Evolutionary conservation across 257 asterid genomes (phyloP), one percentile per base, ranked within the genome.

Genomic region (Solanum piurae): DNA sequence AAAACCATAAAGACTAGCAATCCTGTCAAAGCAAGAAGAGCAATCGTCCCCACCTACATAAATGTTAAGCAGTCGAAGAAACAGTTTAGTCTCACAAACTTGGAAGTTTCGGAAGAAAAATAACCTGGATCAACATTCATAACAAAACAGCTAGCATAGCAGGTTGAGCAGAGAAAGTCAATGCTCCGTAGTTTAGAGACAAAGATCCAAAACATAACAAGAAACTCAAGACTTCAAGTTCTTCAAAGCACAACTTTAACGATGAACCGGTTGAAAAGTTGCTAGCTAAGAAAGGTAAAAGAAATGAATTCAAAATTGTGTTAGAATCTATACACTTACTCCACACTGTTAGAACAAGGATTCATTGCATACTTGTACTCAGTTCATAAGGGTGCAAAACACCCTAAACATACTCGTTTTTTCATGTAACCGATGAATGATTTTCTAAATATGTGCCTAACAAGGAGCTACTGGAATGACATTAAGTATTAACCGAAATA

Each of bases 21-120:
- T 87, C 98, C 99, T 16, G 96, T 92, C 93, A 93, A 79, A 46
- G 91, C 49, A 40, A 96, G 94, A 87, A 94, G 92, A 52, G 91
- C 87, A 89, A 95, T 87, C 8, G 95, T 91, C 87, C 98, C 98
- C 62, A 92, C 95, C 99, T 96, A 94, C 93, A 86, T 42, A 18
- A 82, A 5, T 18, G 11, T 46, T 82, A 18, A 82, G 69, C 29
- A 82, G 69, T 82, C 0, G 14, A 82, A 16, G 5, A 82, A 5
- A 3, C 42, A 16, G 29, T 16, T 80, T 49, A 82, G 85, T 82
- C 20, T 29, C 69, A 82, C 85, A 82, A 82, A 29, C 12, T 29
- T 16, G 2, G 27, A 27, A 27, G 85, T 46, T 80, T 3, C 4
- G 2, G 4, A 80, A 46, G 44, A 79, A 79, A 74, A 46, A 80